Percentiles rank a stretch among this genome's conserved stretches.
phyloP scores from a whole-genome alignment of 345 rosid genomes.

The Cardamine chenopodiifolia region DNA sequence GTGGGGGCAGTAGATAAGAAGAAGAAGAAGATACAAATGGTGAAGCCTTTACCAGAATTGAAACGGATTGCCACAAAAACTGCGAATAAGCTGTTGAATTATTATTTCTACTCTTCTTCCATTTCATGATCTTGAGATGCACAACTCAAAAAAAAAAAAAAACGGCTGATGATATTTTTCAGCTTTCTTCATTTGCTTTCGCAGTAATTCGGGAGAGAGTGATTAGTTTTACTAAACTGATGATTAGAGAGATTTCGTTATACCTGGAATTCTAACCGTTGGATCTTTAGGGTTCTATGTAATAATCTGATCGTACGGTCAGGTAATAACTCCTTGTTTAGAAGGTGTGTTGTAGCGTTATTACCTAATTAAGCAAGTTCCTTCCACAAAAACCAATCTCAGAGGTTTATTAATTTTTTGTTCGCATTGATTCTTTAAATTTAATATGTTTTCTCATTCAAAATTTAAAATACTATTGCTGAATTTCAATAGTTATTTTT shows the following conservation, averaged over 20 bases:
- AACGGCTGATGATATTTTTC: neutral
- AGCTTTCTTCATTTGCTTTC: conserved; percentile 40
- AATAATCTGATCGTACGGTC: conserved; percentile 24
- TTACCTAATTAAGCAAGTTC: conserved; percentile 2
- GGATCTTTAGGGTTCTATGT: conserved; percentile 29
- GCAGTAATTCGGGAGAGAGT: conserved; percentile 29
- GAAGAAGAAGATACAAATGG: conserved; percentile 9
- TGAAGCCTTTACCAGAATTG: conserved; percentile 20
- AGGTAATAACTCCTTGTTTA: neutral
- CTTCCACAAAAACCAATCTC: neutral
- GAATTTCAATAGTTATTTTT: no score
- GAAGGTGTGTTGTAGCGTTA: neutral
- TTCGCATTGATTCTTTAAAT: neutral
- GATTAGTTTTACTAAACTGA: neutral
- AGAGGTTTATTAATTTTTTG: neutral
- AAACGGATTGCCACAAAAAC: neutral
- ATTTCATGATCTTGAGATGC: neutral
- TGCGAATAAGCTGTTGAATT: conserved; percentile 11
- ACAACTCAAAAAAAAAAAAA: neutral
- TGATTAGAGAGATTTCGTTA: conserved; percentile 15
- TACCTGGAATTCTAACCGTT: neutral
- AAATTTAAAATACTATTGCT: no score
- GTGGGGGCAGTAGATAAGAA: no score
- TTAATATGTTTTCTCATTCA: neutral
- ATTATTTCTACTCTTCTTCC: conserved; percentile 6